Percentiles rank a stretch among this genome's conserved stretches.
Evolutionary conservation across 345 rosid genomes (phyloP).

Genomic region (Microcos paniculata): DNA sequence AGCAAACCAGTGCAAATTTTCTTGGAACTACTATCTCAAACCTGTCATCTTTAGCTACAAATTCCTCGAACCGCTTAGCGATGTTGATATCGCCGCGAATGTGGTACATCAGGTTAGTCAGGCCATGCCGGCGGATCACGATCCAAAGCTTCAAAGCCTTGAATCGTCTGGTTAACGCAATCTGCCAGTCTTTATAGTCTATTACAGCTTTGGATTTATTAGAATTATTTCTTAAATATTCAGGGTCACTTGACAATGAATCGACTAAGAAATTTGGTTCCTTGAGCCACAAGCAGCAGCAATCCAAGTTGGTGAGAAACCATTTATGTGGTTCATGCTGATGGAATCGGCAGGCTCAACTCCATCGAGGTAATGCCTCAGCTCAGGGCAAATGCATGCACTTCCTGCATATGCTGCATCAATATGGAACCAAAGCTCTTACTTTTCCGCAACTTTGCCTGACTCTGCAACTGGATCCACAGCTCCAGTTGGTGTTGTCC

Average conservation of each 20-base stretch:
- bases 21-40: conserved; percentile 39
- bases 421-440: conserved; percentile 29
- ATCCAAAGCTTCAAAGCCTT: conserved; percentile 38
- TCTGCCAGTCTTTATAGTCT: conserved; percentile 53
- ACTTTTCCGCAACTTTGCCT: conserved; percentile 19
- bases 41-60: conserved; percentile 36
- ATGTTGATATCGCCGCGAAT: conserved; percentile 24
- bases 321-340: conserved; percentile 51
- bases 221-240: conserved; percentile 34
- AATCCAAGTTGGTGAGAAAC: conserved; percentile 49
- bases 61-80: conserved; percentile 31
- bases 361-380: conserved; percentile 37
- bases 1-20: conserved; percentile 44
- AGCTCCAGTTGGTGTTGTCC: conserved; percentile 26
- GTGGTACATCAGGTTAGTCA: conserved; percentile 20
- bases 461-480: conserved; percentile 27
- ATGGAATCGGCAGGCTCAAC: conserved; percentile 42
- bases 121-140: conserved; percentile 33
- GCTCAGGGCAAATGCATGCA: conserved; percentile 58
- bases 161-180: conserved; percentile 35
- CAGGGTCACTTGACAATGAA: conserved; percentile 42
- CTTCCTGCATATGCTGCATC: conserved; percentile 53
- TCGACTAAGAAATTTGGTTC: conserved; percentile 23
- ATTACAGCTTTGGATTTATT: conserved; percentile 32
- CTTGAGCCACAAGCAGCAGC: conserved; percentile 50